These are phyloP conservation scores for Nannizzia gypsea DNA, from an alignment of 2,329 filamentous ascomycete genomes.

Conservation along the genomic window DNA sequence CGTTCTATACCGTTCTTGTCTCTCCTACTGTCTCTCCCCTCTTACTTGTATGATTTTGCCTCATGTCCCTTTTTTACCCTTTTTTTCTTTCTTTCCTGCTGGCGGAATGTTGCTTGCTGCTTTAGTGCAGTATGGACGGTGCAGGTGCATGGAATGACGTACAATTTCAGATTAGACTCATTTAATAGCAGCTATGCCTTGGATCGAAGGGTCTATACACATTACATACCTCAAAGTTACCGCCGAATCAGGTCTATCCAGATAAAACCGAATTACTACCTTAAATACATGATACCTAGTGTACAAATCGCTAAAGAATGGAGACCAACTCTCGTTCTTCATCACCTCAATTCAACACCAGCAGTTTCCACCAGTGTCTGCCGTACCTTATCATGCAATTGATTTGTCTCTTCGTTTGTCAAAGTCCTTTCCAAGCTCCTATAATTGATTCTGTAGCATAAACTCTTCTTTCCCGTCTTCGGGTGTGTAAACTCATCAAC, in stretches of 20 bases:
- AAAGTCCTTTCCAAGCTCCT: conserved; percentile 82
- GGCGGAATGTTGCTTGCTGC: background rate
- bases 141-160: background rate
- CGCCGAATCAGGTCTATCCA: background rate
- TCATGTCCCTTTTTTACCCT: background rate
- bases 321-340: background rate
- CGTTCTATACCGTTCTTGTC: conserved; percentile 8
- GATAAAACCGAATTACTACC: background rate
- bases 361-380: conserved; percentile 55
- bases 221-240: background rate
- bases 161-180: background rate
- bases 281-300: background rate
- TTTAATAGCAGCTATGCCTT: background rate
- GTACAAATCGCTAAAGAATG: background rate
- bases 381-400: conserved; percentile 58
- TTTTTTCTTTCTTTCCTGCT: background rate
- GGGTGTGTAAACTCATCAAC: conserved; percentile 84
- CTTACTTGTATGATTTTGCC: conserved; percentile 23
- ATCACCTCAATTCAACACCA: conserved; percentile 64
- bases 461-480: conserved; percentile 66
- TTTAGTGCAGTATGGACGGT: background rate
- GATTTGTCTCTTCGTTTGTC: conserved; percentile 69
- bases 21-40: conserved; percentile 25
- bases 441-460: conserved; percentile 91
- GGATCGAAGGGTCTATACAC: background rate